phyloP scores from a whole-genome alignment of 768 basidiomycete genomes.

The Psilocybe sp. region DNA sequence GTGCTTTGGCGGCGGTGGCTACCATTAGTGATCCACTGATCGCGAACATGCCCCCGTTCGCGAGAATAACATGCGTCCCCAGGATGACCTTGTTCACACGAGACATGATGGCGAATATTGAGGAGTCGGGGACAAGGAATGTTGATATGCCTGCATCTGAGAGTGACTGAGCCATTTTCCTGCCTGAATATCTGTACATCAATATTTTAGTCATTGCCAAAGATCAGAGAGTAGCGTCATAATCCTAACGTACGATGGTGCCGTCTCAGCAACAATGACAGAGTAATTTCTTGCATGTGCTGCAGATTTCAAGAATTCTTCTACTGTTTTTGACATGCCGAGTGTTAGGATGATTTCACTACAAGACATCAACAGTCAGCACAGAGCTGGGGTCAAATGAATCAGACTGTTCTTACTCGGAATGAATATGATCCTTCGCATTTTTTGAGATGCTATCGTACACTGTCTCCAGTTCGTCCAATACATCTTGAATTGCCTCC shows the following conservation, averaged over 20 bases:
- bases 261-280: slow-evolving; percentile 94
- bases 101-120: slow-evolving; percentile 94
- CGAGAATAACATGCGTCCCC: slow-evolving; percentile 92
- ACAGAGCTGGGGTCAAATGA: slow-evolving; percentile 5
- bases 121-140: slow-evolving; percentile 96
- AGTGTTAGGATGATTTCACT: slow-evolving; percentile 87
- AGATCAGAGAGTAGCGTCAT: slow-evolving; percentile 31
- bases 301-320: slow-evolving; percentile 89
- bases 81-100: slow-evolving; percentile 96
- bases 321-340: slow-evolving; percentile 92
- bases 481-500: slow-evolving; percentile 94
- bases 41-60: slow-evolving; percentile 95
- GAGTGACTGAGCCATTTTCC: slow-evolving; percentile 78
- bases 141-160: slow-evolving; percentile 85
- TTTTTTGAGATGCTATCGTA: slow-evolving; percentile 94
- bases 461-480: slow-evolving; percentile 94
- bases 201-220: background rate
- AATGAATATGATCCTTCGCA: slow-evolving; percentile 94
- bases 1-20: slow-evolving; percentile 83
- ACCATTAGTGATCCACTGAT: slow-evolving; percentile 82
- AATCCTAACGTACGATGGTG: slow-evolving; percentile 69
- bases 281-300: slow-evolving; percentile 90
- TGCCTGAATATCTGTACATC: slow-evolving; percentile 70
- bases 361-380: slow-evolving; percentile 2
- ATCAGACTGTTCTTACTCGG: slow-evolving; percentile 64